These are phyloP conservation scores for Pseudogymnoascus sp. DNA, from an alignment of 2,329 filamentous ascomycete species.

Conservation along the genomic window DNA sequence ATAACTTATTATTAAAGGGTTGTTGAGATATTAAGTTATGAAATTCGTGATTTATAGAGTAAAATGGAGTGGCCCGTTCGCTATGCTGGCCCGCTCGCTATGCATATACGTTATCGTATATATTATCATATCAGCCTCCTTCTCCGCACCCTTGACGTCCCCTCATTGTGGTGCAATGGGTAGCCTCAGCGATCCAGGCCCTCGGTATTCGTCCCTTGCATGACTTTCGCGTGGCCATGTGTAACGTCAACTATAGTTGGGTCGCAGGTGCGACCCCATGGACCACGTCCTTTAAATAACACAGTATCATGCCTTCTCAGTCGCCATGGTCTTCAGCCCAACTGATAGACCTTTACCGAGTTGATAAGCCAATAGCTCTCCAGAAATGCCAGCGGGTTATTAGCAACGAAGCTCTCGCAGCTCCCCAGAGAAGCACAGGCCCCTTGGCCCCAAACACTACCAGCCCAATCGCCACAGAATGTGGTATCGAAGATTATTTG, in stretches of 20 bases:
- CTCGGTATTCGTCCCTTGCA: neutral
- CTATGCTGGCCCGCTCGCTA: too few relatives aligned
- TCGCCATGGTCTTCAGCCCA: conserved; percentile 7
- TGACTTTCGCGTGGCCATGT: neutral
- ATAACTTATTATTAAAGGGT: too few relatives aligned
- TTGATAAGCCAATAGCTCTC: conserved; percentile 75
- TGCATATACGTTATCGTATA: too few relatives aligned
- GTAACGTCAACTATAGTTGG: neutral
- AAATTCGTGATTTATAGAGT: too few relatives aligned
- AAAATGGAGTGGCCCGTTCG: too few relatives aligned
- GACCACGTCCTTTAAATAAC: neutral
- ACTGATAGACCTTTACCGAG: conserved; percentile 54
- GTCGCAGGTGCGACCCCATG: neutral
- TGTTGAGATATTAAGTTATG: too few relatives aligned
- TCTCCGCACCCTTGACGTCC: neutral
- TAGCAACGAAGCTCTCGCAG: conserved; percentile 65
- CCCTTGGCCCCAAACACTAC: conserved; percentile 33
- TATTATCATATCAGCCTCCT: neutral
- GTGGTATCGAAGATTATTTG: conserved; percentile 66
- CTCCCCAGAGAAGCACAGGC: conserved; percentile 53
- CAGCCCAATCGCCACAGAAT: conserved; percentile 73
- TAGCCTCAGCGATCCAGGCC: neutral
- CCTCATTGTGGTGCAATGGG: neutral
- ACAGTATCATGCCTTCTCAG: neutral
- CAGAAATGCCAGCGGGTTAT: conserved; percentile 61